Base-by-base conservation (phyloP, 1,139 yeast species). In the Yamadazyma membranifaciens region DNA sequence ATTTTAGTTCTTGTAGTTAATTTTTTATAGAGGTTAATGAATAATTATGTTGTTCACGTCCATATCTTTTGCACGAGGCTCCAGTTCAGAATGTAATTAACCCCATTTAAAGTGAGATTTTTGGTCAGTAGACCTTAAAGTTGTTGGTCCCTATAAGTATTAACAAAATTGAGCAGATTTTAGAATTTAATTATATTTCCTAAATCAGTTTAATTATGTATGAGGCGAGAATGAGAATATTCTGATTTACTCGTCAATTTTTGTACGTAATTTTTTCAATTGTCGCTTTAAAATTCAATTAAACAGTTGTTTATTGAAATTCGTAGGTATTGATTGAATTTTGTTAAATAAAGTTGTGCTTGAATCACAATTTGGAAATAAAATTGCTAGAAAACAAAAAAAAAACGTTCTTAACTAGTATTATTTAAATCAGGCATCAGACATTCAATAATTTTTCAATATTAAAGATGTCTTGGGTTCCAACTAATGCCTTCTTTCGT, bases 401-500 rank as follows among this genome's bases (percentile, higher is more conserved):
- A 34, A 26, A 14, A 34, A 4, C 26, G 13, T n/a, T n/a, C 11
- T 12, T 24, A 31, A 22, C 14, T 7, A 31, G 15, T 14, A 10
- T 3, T 11, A 31, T 14, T 9, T 14, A 16, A 31, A 31, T 22
- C 26, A 22, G 6, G 10, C 6, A 22, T 7, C 6, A 10, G 6
- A 22, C 9, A 22, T 10, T 26, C 11, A 26, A 26, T 7, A 6
- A 26, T 7, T 10, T 10, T 26, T 30, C 11, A 12, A 30, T 4
- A 6, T 16, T 25, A 14, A 15, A 15, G 31, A 42, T 38, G 42
- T 26, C 41, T 17, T 72, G 78, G 78, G 49, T 45, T 24, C 69
- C 76, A 11, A 70, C 77, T 24, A 59, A 59, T 6, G 38, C 56
- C 5, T 69, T 70, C 44, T 59, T 69, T 30, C 61, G 62, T 43